Evolutionary conservation across 805 yeast species (phyloP).

Genomic region (Starmerella vitae): DNA sequence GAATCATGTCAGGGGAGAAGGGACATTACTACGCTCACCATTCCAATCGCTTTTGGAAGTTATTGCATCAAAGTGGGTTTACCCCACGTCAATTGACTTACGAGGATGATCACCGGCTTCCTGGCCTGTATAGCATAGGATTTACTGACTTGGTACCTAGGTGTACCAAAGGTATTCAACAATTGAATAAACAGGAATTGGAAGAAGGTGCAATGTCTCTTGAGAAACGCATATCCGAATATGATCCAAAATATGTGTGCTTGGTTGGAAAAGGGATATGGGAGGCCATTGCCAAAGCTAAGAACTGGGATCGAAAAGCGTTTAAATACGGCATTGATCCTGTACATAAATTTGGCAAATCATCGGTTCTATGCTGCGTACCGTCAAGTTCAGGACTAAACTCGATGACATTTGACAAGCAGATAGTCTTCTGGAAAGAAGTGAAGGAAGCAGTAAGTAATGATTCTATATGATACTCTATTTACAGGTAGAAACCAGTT

Average conservation of each 20-base stretch:
- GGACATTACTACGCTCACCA: slow-evolving; percentile 67
- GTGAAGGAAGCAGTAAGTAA: slow-evolving; percentile 18
- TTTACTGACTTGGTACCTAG: slow-evolving; percentile 59
- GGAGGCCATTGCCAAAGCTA: slow-evolving; percentile 39
- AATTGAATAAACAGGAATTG: slow-evolving; percentile 42
- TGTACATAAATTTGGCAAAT: slow-evolving; percentile 26
- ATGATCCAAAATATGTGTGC: slow-evolving; percentile 36
- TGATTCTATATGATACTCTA: too few relatives aligned
- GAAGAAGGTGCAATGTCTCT: slow-evolving; percentile 40
- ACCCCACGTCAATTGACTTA: slow-evolving; percentile 27
- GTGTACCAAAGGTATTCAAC: slow-evolving; percentile 46
- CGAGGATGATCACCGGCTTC: slow-evolving; percentile 32
- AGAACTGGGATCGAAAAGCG: slow-evolving; percentile 25
- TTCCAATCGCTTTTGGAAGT: slow-evolving; percentile 55
- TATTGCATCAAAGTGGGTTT: slow-evolving; percentile 41
- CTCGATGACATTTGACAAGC: slow-evolving; percentile 34
- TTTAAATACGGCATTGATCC: slow-evolving; percentile 42
- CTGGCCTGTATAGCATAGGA: slow-evolving; percentile 40
- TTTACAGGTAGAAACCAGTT: slow-evolving; percentile 8
- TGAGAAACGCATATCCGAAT: slow-evolving; percentile 31
- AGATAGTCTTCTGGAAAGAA: slow-evolving; percentile 37
- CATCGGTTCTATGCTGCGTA: slow-evolving; percentile 38
- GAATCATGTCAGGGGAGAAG: slow-evolving; percentile 41
- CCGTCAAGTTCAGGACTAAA: slow-evolving; percentile 68
- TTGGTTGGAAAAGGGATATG: slow-evolving; percentile 66